Base-by-base conservation (phyloP, 2,329 filamentous ascomycete genomes). In the Ophiostoma piceae region DNA sequence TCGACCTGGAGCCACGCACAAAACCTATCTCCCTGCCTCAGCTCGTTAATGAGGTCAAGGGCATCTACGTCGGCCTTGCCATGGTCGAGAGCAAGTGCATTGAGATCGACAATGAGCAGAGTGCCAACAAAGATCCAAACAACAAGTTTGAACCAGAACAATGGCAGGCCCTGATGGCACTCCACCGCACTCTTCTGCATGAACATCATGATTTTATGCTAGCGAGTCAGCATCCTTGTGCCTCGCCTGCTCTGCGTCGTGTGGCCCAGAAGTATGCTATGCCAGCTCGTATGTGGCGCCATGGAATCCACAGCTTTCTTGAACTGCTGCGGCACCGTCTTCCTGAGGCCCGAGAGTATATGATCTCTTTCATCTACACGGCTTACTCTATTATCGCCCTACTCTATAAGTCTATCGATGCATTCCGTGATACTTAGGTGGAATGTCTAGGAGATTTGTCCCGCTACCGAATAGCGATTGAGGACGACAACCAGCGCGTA, bases 241-340 rank as follows among this genome's bases (percentile, higher is more conserved):
- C 92, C 0, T 91, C 85, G 35, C 83, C 84, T 0, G 87, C 89
- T 0, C 77, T 98, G 0, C 84, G 86, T 2, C 82, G 87, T 0
- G 78, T 97, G 0, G 90, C 93, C 0, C 84, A 85, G 0, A 95
- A 95, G 72, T 97, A 97, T 74, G 88, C 88, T 0, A 97, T 98
- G 92, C 94, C 94, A 0, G 92, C 92, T 0, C 83, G 94, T 0
- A 95, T 98, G 91, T 98, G 95, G 95, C 85, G 92, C 0, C 92
- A 96, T 74, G 94, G 92, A 0, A 97, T 98, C 3, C 92, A 96
- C 76, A 89, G 88, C 0, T 95, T 95, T 70, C 82, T 96, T 0
- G 92, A 96, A 73, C 77, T 96, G 0, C 78, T 96, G 0, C 83
- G 92, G 0, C 88, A 92, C 73, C 85, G 89, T 2, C 80, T 97